Evolutionary conservation across 2,329 filamentous ascomycete species (phyloP).

Genomic region (Ascochyta fabae): DNA sequence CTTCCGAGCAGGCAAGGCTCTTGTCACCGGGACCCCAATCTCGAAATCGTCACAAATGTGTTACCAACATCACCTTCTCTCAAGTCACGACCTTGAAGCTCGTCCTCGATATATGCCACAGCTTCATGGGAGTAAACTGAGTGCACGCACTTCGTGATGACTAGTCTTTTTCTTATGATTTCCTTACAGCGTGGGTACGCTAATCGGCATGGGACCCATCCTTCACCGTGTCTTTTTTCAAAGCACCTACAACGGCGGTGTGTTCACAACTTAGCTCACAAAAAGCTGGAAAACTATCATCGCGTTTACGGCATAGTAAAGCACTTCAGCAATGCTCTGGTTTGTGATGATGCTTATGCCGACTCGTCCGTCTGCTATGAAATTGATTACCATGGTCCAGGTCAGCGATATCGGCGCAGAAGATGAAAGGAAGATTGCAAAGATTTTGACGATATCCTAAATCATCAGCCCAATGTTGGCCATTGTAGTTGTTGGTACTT

Average conservation of each 20-base stretch:
- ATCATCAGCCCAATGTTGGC: conserved; percentile 40
- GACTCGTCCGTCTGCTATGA: conserved; percentile 61
- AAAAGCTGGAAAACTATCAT: conserved; percentile 39
- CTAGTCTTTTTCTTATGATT: conserved; percentile 41
- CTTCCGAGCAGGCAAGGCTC: conserved; percentile 24
- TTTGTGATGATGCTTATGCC: conserved; percentile 68
- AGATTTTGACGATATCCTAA: conserved; percentile 53
- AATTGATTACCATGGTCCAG: conserved; percentile 60
- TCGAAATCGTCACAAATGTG: conserved; percentile 23
- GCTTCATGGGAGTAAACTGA: conserved; percentile 31
- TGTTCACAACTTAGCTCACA: conserved; percentile 42
- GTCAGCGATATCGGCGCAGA: conserved; percentile 50
- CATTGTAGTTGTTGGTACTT: conserved; percentile 41
- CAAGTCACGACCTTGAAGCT: conserved; percentile 29
- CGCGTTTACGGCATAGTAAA: conserved; percentile 62
- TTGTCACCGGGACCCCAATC: conserved; percentile 2
- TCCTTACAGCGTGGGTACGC: conserved; percentile 39
- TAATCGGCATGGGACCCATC: conserved; percentile 35
- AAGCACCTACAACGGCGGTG: conserved; percentile 31
- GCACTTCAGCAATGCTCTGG: conserved; percentile 61
- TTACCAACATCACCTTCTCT: conserved; percentile 39
- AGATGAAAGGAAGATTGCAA: conserved; percentile 60
- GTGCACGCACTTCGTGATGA: conserved; percentile 36
- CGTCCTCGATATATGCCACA: conserved; percentile 36
- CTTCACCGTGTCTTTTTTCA: conserved; percentile 38